Evolutionary conservation across 2,329 filamentous ascomycete species (phyloP).

Genomic region (Sclerotinia borealis): DNA sequence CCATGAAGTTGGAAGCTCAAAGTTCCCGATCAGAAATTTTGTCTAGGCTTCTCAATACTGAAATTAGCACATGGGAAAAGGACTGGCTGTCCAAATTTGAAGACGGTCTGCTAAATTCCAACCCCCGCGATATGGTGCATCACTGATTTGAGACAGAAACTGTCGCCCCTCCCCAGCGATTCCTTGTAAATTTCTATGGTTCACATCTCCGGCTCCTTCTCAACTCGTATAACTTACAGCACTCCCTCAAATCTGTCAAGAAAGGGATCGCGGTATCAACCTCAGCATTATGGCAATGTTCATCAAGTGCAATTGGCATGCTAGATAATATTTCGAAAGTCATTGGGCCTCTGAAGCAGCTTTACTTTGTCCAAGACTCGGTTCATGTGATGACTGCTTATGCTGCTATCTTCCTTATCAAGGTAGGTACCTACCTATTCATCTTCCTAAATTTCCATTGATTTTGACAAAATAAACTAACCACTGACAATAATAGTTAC

Average conservation of each 20-base stretch:
- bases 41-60: constrained; percentile 17
- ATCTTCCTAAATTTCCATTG: too few species aligned
- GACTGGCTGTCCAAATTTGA: constrained; percentile 18
- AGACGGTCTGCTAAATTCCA: constrained; percentile 12
- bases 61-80: constrained; percentile 19
- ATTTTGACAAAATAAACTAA: too few species aligned
- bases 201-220: constrained; percentile 36
- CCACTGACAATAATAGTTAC: not conserved
- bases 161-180: constrained; percentile 31
- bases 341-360: constrained; percentile 27
- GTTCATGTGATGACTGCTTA: constrained; percentile 40
- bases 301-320: constrained; percentile 50
- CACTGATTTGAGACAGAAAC: not conserved
- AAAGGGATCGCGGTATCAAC: constrained; percentile 27
- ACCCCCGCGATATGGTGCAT: not conserved
- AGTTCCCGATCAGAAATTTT: constrained; percentile 9
- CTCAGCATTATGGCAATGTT: constrained; percentile 32
- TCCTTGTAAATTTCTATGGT: constrained; percentile 37
- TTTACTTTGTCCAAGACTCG: constrained; percentile 39
- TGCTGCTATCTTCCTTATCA: constrained; percentile 37
- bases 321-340: constrained; percentile 46
- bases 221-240: constrained; percentile 35
- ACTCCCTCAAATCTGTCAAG: constrained; percentile 26
- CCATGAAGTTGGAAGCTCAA: not conserved
- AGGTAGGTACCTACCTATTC: constrained; percentile 25